Evolutionary conservation across 1,284 basidiomycete genomes (phyloP).

Genomic region (Malassezia japonica): DNA sequence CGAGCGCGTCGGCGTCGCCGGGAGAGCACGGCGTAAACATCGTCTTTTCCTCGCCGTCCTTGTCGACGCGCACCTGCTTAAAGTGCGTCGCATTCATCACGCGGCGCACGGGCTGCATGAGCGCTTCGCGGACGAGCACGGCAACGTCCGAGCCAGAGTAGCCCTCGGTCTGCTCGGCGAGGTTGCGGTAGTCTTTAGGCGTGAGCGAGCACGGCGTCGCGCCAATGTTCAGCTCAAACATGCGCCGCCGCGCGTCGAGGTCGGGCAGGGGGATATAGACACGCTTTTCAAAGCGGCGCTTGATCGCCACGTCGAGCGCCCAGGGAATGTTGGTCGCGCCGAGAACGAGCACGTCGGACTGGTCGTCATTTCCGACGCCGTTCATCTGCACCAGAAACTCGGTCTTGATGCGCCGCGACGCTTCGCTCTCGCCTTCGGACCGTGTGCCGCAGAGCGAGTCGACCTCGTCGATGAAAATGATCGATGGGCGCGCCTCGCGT

Average conservation of each 20-base stretch:
- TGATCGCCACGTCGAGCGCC: constrained; percentile 92
- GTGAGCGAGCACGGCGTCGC: constrained; percentile 77
- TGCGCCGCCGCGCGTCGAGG: constrained; percentile 77
- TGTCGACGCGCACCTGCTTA: constrained; percentile 54
- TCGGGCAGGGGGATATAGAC: constrained; percentile 97
- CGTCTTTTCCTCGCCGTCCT: constrained; percentile 22
- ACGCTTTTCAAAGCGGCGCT: constrained; percentile 94
- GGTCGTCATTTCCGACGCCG: constrained; percentile 90
- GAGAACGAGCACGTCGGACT: constrained; percentile 78
- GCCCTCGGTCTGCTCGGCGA: constrained; percentile 79
- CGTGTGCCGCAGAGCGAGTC: constrained; percentile 90
- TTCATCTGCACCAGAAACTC: constrained; percentile 97
- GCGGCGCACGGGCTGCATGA: constrained; percentile 98
- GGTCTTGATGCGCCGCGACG: constrained; percentile 90
- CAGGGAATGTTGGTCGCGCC: constrained; percentile 91
- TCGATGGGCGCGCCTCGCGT: constrained; percentile 86
- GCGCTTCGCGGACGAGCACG: constrained; percentile 85
- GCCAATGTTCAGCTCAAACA: constrained; percentile 96
- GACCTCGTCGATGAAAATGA: constrained; percentile 98
- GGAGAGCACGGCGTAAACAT: constrained; percentile 19
- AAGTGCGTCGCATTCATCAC: constrained; percentile 93
- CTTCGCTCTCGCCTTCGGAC: constrained; percentile 92
- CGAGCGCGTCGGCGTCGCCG: constrained; percentile 55
- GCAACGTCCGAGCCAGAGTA: constrained; percentile 94
- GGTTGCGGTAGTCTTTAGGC: constrained; percentile 66